Evolutionary conservation across 2,329 filamentous ascomycete genomes (phyloP).

Genomic region (Endothia cerciana): DNA sequence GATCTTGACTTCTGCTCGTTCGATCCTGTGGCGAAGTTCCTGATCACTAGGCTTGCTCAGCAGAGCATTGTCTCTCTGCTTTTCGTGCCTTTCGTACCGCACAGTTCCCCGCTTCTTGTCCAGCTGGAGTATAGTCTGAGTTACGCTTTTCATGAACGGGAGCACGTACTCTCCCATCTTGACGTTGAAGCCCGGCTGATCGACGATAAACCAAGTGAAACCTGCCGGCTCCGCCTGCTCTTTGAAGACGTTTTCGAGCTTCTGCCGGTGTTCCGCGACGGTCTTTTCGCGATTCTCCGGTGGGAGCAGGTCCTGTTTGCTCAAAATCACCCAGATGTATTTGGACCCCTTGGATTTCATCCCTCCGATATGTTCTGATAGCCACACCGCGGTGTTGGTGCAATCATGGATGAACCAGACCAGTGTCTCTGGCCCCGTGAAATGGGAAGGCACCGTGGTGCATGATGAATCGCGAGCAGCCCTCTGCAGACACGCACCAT

Average conservation of each 20-base stretch:
- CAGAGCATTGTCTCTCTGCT: background rate
- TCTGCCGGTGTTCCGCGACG: conserved; percentile 31
- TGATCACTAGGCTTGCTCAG: background rate
- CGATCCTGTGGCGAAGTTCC: conserved; percentile 24
- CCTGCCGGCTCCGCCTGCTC: conserved; percentile 22
- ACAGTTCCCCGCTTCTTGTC: background rate
- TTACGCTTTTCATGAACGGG: conserved; percentile 1
- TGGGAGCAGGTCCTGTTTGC: conserved; percentile 38
- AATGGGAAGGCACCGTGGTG: background rate
- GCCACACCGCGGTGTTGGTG: background rate
- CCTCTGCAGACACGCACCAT: background rate
- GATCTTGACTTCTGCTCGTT: conserved; percentile 4
- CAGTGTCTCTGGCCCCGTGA: background rate
- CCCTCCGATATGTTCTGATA: background rate
- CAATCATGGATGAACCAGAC: conserved; percentile 5
- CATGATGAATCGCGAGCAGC: background rate
- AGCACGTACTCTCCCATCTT: background rate
- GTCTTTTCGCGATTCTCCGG: conserved; percentile 28
- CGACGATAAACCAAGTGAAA: conserved; percentile 31
- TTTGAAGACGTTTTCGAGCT: background rate
- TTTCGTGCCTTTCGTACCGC: background rate
- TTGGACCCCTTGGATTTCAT: conserved; percentile 8
- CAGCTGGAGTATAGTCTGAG: background rate
- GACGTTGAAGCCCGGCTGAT: conserved; percentile 34
- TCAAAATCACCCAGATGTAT: conserved; percentile 39